Evolutionary conservation across 1,139 yeast species (phyloP), one percentile per base, ranked within the genome.

Genomic region (Hansenula lynferdii): DNA sequence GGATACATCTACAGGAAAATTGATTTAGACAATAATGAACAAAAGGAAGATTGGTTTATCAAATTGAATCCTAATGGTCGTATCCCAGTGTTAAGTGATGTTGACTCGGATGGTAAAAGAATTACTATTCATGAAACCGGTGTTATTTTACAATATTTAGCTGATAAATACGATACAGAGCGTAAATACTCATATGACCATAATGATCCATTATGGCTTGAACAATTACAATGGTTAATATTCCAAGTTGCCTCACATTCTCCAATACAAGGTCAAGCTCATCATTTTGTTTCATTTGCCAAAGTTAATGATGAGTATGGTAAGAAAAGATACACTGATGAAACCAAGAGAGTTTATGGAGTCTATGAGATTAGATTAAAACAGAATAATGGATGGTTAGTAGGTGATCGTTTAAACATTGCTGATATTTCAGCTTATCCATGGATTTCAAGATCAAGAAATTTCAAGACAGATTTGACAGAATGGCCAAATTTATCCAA

Each of bases 241-340:
- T 78, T 75, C 64, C 82, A 75, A 54, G 69, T 74, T 58, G 74
- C 80, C 0, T 80, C 80, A 8, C 60, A 74, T 35, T 80, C 82
- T 21, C 83, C 85, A 40, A 72, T 72, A 69, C 76, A 70, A 48
- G 83, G 84, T 7, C 80, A 77, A 49, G 73, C 71, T 26, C 59
- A 62, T 45, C 77, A 71, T 53, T 78, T 75, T 49, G 43, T 38
- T 5, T 30, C 52, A 4, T 69, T 42, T 52, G 75, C 80, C 4
- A 60, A 64, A 1, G 80, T 50, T 28, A 60, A 70, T 47, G 54
- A 70, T 36, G 72, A 66, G 18, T 74, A 72, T 48, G 82, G 67
- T 6, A 67, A 70, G 37, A 60, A 67, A 25, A 62, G 83, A 40
- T 78, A 70, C 52, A 43, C 50, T 8, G 64, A 63, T 20, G 83